Evolutionary conservation across 202 grass and related monocot species (phyloP).

Genomic region (Zoysia matrella): DNA sequence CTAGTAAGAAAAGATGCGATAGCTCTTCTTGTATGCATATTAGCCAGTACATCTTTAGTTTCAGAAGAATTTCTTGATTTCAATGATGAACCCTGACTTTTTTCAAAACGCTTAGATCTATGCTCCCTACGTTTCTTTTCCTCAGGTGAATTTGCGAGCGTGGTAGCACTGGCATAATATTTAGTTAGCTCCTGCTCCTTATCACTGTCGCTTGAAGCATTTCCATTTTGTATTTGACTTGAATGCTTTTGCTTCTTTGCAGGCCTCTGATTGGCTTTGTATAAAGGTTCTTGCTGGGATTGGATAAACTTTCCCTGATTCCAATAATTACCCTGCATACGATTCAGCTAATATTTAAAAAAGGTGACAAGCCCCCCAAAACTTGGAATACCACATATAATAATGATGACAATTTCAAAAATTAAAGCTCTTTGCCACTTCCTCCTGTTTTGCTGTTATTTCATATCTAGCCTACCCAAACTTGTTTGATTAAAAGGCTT

Average conservation of each 20-base stretch:
- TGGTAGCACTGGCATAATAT: constrained; percentile 69
- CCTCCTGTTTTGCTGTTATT: too few relatives aligned
- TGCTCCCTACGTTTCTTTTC: constrained; percentile 91
- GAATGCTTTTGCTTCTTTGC: constrained; percentile 56
- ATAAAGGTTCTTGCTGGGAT: constrained; percentile 33
- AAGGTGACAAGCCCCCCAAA: too few relatives aligned
- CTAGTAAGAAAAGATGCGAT: constrained; percentile 62
- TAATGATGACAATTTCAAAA: too few relatives aligned
- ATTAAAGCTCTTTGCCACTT: too few relatives aligned
- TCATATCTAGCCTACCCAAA: too few relatives aligned
- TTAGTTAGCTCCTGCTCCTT: constrained; percentile 82
- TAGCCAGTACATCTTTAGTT: constrained; percentile 50
- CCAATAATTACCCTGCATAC: constrained; percentile 50
- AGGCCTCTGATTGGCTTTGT: constrained; percentile 54
- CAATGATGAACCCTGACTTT: constrained; percentile 40
- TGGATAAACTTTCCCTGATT: constrained; percentile 49
- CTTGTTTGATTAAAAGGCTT: background rate
- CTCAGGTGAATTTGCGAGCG: constrained; percentile 79
- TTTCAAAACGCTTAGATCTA: constrained; percentile 95
- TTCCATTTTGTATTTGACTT: constrained; percentile 55
- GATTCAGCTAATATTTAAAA: constrained; percentile 13
- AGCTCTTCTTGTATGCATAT: constrained; percentile 58
- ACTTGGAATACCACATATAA: too few relatives aligned
- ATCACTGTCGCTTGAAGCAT: constrained; percentile 84
- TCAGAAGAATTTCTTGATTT: constrained; percentile 50